Evolutionary conservation across 2,329 filamentous ascomycete genomes (phyloP), one percentile per base, ranked within the genome.

Genomic region (Emmonsia crescens): DNA sequence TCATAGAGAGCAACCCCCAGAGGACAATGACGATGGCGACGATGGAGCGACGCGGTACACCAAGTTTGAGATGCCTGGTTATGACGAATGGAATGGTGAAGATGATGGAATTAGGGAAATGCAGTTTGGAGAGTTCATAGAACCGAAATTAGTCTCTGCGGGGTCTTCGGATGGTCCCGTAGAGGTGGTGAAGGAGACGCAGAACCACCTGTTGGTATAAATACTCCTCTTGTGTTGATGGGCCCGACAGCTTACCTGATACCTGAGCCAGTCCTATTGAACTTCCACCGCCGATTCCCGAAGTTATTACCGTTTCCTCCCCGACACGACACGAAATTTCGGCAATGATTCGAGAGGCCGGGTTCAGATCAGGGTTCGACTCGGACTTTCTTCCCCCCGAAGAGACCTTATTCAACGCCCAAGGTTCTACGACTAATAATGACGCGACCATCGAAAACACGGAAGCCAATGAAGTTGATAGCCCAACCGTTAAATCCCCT

Each of bases 51-150:
- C 90, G 10, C 74, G 90, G 10, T 96, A 93, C 67, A 85, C 82
- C 64, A 89, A 86, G 62, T 94, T 95, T 66, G 90, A 95, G 68
- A 85, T 85, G 67, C 87, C 87, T 0, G 81, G 85, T 6, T 83
- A 84, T 12, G 84, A 83, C 14, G 82, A 83, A 0, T 79, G 80
- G 16, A 78, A 78, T 10, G 75, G 73, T 2, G 76, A 78, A 58
- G 82, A 87, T 61, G 80, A 86, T 63, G 88, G 88, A 0, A 77
- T 82, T 57, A 80, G 85, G n/a, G 79, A 79, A 6, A 62, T 91
- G 36, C 68, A 73, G 0, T 87, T 88, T 73, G 71, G 72, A 2
- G 85, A 89, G 27, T 78, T 94, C 70, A 80, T 85, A 44, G 86
- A 91, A 46, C 82, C 87, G 0, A 87, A 85, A 66, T 76, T 93